Conservation (phyloP, 1,284 basidiomycete species). For the Cronartium quercuum region DNA sequence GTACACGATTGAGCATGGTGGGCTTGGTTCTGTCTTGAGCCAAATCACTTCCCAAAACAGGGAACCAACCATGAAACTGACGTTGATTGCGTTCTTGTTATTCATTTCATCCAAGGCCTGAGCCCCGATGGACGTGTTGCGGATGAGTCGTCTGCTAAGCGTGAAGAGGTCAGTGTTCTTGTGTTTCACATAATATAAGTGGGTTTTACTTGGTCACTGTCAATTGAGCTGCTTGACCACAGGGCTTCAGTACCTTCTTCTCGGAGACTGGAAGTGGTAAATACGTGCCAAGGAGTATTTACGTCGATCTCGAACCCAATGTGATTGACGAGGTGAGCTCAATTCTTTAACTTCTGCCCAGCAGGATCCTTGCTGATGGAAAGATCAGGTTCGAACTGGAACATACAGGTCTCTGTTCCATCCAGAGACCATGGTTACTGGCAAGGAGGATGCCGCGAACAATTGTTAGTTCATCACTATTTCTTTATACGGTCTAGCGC, state of each 20-base stretch:
- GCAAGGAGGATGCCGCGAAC: slow-evolving; percentile 99
- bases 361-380: not conserved
- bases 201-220: not conserved
- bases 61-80: not conserved
- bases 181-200: not conserved
- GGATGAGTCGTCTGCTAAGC: slow-evolving; percentile 47
- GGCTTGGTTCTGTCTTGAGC: slow-evolving; percentile 52
- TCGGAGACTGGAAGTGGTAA: slow-evolving; percentile 60
- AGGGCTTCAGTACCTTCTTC: slow-evolving; percentile 87
- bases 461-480: slow-evolving; percentile 58
- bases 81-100: not conserved
- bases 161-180: slow-evolving; percentile 44
- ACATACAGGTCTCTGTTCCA: slow-evolving; percentile 93
- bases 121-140: slow-evolving; percentile 49
- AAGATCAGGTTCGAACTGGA: slow-evolving; percentile 70
- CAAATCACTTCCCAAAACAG: slow-evolving; percentile 28
- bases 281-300: slow-evolving; percentile 95
- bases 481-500: not conserved
- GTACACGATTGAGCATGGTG: slow-evolving; percentile 96
- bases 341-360: not conserved
- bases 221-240: slow-evolving; percentile 56
- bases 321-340: slow-evolving; percentile 69
- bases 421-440: slow-evolving; percentile 96
- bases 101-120: slow-evolving; percentile 4
- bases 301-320: slow-evolving; percentile 90